Base-by-base conservation (phyloP, 169 alveolate genomes). In the Amoebophrya sp. region DNA sequence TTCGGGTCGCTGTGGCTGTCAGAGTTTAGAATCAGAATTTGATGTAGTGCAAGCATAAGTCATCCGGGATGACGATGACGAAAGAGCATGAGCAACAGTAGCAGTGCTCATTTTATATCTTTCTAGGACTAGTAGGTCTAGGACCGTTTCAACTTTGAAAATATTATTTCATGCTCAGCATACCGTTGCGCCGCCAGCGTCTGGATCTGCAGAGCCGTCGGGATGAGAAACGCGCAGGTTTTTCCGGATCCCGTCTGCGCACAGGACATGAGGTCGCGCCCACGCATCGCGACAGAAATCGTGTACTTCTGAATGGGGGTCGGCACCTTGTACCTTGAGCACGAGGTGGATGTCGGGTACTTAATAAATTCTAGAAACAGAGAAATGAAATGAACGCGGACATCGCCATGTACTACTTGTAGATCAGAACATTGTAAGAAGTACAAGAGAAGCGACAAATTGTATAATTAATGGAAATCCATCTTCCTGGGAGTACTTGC, bases 201-300 rank as follows among this genome's bases (percentile, higher is more conserved):
- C n/a, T 10, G 88, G 42, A 40, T 70, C 18, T n/a, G 16, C 42
- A n/a, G 0, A 88, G 58, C 45, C n/a, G 13, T 96, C 0, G 99
- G 99, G 40, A 97, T 92, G 50, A 98, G 91, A 94, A 96, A 98
- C 23, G 99, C 98, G 20, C 98, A 99, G 5, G 99, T 98, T 93
- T 98, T 98, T 0, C 99, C 99, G 42, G 98, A 95, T 5, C 99
- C 99, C 31, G 99, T 98, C 89, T 97, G 98, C 16, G 99, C 99
- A 93, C 98, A 97, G 7, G 99, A 99, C 94, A 98, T 95, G 89
- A 98, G 92, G 93, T 98, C 99, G 92, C 97, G 95, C 40, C 96
- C 96, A 40, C 95, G 93, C 90, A 97, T 91, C 1, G 97, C 94
- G 69, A 96, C 95, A 23, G 99, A 98, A 88, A 98, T 97, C 45